phyloP scores from a whole-genome alignment of 2,329 filamentous ascomycete genomes.

The Aureobasidium sp. region DNA sequence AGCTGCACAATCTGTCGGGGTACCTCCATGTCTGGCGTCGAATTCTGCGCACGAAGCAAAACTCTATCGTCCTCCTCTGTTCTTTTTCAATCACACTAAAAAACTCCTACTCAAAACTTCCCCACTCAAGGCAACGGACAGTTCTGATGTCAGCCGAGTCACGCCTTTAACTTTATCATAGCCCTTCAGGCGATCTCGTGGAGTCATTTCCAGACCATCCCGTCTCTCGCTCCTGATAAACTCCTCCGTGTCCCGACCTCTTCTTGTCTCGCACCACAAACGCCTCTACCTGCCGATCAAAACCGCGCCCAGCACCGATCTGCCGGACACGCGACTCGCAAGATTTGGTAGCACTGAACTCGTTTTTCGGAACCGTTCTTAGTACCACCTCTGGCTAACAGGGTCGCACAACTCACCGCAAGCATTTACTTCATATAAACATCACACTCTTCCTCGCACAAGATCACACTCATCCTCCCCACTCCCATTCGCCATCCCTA shows the following conservation, averaged over 20 bases:
- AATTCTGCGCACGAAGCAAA: conserved; percentile 4
- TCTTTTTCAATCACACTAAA: conserved; percentile 6
- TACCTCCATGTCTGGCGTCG: conserved; percentile 12
- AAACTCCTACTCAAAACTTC: conserved; percentile 2
- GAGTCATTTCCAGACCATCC: conserved; percentile 9
- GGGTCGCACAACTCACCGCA: conserved; percentile 16
- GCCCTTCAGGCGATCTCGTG: conserved; percentile 6
- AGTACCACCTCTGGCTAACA: conserved; percentile 11
- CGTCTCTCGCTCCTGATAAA: conserved; percentile 6
- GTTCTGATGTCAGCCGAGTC: conserved; percentile 14
- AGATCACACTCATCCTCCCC: not conserved
- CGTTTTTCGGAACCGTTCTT: conserved; percentile 14
- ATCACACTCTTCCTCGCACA: not conserved
- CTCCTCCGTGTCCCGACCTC: conserved; percentile 7
- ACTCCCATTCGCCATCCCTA: not conserved
- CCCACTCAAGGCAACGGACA: not conserved
- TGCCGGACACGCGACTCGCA: conserved; percentile 15
- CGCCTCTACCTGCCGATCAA: conserved; percentile 7
- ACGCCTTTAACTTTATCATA: conserved; percentile 5
- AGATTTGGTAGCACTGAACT: conserved; percentile 16
- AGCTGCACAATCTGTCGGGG: conserved; percentile 1
- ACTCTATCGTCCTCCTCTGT: not conserved
- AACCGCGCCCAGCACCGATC: conserved; percentile 10
- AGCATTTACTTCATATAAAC: conserved; percentile 12
- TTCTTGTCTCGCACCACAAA: conserved; percentile 14